Conservation (phyloP, 257 asterid genomes). For the Capsicum chinense region DNA sequence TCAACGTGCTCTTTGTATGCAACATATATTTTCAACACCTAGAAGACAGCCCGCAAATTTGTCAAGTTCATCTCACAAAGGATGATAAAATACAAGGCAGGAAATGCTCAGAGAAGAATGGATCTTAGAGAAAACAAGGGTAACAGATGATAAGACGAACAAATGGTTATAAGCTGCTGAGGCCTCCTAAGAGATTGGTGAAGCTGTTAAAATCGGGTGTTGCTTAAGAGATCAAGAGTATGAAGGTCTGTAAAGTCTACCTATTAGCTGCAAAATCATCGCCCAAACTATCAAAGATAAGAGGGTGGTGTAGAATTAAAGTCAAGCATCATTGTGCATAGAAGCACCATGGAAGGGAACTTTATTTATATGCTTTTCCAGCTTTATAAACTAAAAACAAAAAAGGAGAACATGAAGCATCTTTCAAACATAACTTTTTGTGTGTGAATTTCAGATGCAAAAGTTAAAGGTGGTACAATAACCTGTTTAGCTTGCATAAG, state of each 20-base stretch:
- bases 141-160: background rate
- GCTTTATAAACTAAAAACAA: background rate
- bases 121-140: background rate
- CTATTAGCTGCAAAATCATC: background rate
- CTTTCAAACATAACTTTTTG: background rate
- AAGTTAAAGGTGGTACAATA: background rate
- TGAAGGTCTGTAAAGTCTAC: background rate
- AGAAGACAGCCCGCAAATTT: background rate
- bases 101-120: background rate
- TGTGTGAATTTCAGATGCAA: background rate
- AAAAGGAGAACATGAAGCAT: background rate
- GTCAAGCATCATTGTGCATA: background rate
- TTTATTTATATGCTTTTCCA: background rate
- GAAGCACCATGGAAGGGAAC: background rate
- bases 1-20: background rate
- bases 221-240: background rate
- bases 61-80: background rate
- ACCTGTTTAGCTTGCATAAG: background rate
- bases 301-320: background rate
- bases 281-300: background rate
- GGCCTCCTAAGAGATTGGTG: background rate
- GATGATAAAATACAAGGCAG: background rate
- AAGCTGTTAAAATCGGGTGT: background rate
- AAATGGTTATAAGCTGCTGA: background rate
- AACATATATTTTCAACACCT: conserved; percentile 16